Conservation (phyloP, 345 rosid species). For the Hirschfeldia incana region DNA sequence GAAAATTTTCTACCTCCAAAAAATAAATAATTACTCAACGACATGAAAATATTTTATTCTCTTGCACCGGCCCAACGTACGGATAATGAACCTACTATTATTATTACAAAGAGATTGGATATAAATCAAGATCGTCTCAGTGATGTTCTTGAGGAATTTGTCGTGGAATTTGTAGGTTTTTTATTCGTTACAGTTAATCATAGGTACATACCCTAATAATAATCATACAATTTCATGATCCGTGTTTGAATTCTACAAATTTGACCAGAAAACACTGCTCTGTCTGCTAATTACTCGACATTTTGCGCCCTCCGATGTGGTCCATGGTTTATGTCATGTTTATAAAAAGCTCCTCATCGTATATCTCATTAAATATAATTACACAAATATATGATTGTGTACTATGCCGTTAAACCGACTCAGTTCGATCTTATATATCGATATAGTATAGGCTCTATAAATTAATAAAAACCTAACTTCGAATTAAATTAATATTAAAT, state of each 20-base stretch:
- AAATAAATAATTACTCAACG: neutral
- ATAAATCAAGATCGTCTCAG: slow-evolving; percentile 2
- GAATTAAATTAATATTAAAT: neutral
- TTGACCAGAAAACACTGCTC: slow-evolving; percentile 21
- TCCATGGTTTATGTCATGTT: slow-evolving; percentile 5
- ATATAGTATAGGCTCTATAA: neutral
- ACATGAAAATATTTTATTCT: neutral
- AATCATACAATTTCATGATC: neutral
- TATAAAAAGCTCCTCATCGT: neutral
- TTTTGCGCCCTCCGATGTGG: slow-evolving; percentile 24
- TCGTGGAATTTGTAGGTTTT: slow-evolving; percentile 21
- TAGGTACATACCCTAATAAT: slow-evolving; percentile 7
- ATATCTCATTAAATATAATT: neutral
- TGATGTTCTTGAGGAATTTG: slow-evolving; percentile 24
- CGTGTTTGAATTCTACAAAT: slow-evolving; percentile 27
- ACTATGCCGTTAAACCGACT: neutral
- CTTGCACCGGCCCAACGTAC: slow-evolving; percentile 18
- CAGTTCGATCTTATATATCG: neutral
- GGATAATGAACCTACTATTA: slow-evolving; percentile 17
- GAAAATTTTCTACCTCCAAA: neutral
- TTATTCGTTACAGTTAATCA: slow-evolving; percentile 18
- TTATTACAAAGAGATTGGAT: slow-evolving; percentile 11
- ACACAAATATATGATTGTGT: neutral
- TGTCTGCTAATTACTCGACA: slow-evolving; percentile 33
- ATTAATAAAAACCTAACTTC: neutral